phyloP scores from a whole-genome alignment of 2,329 filamentous ascomycete genomes.

The Colletotrichum theobromicola region DNA sequence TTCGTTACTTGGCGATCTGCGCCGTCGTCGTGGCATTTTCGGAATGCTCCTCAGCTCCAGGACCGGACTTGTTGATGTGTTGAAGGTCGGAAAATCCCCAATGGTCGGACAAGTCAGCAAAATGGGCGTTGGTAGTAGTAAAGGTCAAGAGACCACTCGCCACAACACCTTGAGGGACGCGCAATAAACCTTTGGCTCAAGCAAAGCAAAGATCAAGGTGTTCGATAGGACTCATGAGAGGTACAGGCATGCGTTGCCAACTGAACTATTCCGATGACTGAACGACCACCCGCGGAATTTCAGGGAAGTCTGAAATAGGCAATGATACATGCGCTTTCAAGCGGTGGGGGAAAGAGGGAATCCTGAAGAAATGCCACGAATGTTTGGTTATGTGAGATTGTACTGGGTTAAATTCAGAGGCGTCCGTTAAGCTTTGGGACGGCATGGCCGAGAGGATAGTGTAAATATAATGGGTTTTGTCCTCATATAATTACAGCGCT shows the following conservation, averaged over 20 bases:
- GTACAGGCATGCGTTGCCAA: accelerated
- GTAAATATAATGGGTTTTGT: no score
- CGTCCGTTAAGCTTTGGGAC: no score
- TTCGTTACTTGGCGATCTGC: accelerated
- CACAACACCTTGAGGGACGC: neutral
- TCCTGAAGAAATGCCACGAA: neutral
- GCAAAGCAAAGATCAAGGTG: neutral
- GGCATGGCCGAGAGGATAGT: no score
- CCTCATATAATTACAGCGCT: no score
- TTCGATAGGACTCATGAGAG: accelerated
- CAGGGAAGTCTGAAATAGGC: neutral
- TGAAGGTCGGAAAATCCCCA: accelerated
- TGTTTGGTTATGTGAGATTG: neutral
- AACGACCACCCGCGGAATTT: accelerated
- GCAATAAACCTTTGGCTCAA: accelerated
- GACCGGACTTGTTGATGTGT: neutral
- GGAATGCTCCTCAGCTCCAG: neutral
- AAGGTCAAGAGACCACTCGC: neutral
- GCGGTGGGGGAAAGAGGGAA: neutral
- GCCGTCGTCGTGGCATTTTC: neutral
- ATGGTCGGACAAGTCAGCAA: neutral
- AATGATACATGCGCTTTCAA: neutral
- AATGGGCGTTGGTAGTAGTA: accelerated
- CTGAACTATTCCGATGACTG: neutral
- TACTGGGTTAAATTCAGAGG: neutral